Evolutionary conservation across 805 yeast species (phyloP), one percentile per base, ranked within the genome.

Genomic region (Zygoascus ofunaensis): DNA sequence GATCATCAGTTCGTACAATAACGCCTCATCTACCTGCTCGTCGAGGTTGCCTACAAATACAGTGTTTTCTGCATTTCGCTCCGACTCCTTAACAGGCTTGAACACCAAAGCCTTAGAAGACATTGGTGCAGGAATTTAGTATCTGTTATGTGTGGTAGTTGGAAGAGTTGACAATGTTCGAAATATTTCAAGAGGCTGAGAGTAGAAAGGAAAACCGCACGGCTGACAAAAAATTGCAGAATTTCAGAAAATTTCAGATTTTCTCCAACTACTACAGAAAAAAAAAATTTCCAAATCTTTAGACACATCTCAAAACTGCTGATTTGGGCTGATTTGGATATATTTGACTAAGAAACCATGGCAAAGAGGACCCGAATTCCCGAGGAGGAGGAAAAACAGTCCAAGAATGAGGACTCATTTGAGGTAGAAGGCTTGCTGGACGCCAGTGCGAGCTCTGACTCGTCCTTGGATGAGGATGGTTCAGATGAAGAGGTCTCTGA

Each of bases 31-130:
- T 4, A 79, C 94, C 39, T 74, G 73, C 1, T 80, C 77, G 52
- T 85, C 95, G 3, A 92, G 63, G 52, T 87, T 86, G 0, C 97
- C 96, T 14, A 87, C 72, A 58, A 85, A 87, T 1, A 87, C 60
- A 1, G 94, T 74, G 2, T 78, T 75, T 34, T 76, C 78, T 42
- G 72, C 74, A 55, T 80, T 78, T 41, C 79, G 65, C 39, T 78
- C 79, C 4, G 65, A 49, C 28, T 72, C 77, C 8, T 50, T 24
- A 17, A 17, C 34, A 15, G 44, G 19, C 20, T 37, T 21, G 18
- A 24, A 36, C 8, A 36, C 39, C 15, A 8, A 17, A 17, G 26
- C 21, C 15, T 26, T 20, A 4, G 15, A 12, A n/a, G 39, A 36
- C 39, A 36, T 36, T 33, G 38, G 17, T 36, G 39, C n/a, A n/a